phyloP scores from a whole-genome alignment of 371 early-diverging fungal genomes.

The Lichtheimia hyalospora region DNA sequence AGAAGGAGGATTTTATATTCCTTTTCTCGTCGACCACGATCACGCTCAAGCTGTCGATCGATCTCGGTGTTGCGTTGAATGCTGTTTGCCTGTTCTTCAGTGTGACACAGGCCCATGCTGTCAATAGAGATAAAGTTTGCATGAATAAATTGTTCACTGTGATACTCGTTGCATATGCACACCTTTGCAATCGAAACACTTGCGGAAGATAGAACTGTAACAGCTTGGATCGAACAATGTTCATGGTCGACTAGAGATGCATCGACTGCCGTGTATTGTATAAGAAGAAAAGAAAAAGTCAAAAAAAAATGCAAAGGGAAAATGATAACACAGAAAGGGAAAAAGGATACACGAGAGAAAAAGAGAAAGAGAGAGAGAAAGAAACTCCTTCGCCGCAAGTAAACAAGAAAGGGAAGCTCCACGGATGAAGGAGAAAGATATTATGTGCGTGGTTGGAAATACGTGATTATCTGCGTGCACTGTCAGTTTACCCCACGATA shows the following conservation, averaged over 20 bases:
- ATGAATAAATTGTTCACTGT: background rate
- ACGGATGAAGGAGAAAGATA: no score
- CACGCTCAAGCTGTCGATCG: constrained; percentile 62
- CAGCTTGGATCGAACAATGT: constrained; percentile 17
- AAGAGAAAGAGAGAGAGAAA: constrained; percentile 4
- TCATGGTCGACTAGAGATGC: constrained; percentile 9
- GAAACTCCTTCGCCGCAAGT: background rate
- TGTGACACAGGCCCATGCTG: constrained; percentile 62
- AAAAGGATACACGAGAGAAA: constrained; percentile 6
- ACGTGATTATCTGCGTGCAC: no score
- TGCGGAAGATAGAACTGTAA: constrained; percentile 20
- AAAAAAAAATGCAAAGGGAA: background rate
- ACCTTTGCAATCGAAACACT: constrained; percentile 23
- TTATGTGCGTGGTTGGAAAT: no score
- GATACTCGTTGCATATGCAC: background rate
- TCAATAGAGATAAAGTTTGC: background rate
- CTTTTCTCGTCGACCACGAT: constrained; percentile 53
- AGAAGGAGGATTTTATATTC: constrained; percentile 66
- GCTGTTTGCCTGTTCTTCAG: constrained; percentile 51
- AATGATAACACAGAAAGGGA: constrained; percentile 1
- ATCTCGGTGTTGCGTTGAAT: constrained; percentile 55
- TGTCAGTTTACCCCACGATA: no score
- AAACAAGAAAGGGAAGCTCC: background rate
- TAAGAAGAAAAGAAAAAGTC: background rate
- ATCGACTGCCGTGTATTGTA: background rate